Percentiles rank a stretch among this genome's conserved stretches.
These are phyloP conservation scores for Lumnitzera littorea DNA, from an alignment of 345 rosid genomes.

Conservation along the genomic window DNA sequence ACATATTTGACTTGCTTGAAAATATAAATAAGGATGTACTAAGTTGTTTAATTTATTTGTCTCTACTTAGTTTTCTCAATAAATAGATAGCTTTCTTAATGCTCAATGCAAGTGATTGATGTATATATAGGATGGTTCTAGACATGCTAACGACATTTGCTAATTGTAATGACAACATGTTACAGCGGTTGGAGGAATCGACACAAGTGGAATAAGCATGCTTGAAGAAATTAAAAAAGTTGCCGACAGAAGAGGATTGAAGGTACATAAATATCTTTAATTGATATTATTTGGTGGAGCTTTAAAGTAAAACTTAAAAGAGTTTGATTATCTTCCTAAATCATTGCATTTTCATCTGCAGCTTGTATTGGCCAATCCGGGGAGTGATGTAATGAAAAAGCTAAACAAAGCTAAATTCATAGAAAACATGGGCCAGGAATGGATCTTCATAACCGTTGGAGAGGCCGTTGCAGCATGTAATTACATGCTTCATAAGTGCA, in stretches of 20 bases:
- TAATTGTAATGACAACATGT: not conserved
- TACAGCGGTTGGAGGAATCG: conserved; percentile 82
- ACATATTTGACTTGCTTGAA: too few relatives aligned
- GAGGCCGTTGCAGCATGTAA: conserved; percentile 86
- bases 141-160: not conserved
- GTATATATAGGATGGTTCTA: not conserved
- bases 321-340: not conserved
- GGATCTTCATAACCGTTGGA: conserved; percentile 76
- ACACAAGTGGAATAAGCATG: conserved; percentile 96
- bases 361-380: conserved; percentile 86
- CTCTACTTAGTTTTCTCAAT: too few relatives aligned
- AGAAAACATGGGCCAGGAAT: conserved; percentile 63
- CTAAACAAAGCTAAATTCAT: conserved; percentile 59
- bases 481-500: conserved; percentile 61
- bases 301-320: not conserved
- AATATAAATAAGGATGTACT: too few relatives aligned
- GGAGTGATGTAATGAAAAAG: conserved; percentile 89
- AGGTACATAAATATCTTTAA: conserved; percentile 27
- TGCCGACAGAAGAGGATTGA: conserved; percentile 47
- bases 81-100: not conserved
- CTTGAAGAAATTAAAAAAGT: conserved; percentile 65
- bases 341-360: conserved; percentile 5
- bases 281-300: not conserved
- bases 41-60: too few relatives aligned
- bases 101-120: not conserved